Evolutionary conservation across 352 stramenopile genomes (phyloP).

Genomic region (Globisporangium uncinulatum): DNA sequence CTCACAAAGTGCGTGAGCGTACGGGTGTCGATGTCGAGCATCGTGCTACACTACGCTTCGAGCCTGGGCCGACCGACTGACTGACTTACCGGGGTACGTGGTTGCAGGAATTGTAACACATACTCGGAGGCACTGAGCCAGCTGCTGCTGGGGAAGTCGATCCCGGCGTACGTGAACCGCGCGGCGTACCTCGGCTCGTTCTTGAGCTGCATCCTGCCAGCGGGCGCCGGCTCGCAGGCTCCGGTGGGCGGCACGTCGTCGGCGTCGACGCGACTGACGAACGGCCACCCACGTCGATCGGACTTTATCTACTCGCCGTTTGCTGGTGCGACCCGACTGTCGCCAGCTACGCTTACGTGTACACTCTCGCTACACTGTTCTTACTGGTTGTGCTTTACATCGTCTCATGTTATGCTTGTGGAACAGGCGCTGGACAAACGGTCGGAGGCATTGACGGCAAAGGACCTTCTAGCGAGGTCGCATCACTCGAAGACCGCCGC

Average conservation of each 20-base stretch:
- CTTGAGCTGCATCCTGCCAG: conserved; percentile 72
- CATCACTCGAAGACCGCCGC: conserved; percentile 44
- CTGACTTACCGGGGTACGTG: background rate
- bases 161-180: conserved; percentile 91
- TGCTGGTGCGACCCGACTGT: conserved; percentile 27
- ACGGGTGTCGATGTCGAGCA: background rate
- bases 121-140: conserved; percentile 88
- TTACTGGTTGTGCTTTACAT: background rate
- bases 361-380: background rate
- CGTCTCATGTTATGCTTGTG: background rate
- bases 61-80: background rate
- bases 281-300: conserved; percentile 18
- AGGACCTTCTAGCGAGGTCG: conserved; percentile 6
- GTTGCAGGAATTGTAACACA: conserved; percentile 90
- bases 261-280: conserved; percentile 12
- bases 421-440: conserved; percentile 41
- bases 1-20: conserved; percentile 58
- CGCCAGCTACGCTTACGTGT: background rate
- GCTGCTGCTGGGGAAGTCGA: conserved; percentile 69
- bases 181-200: conserved; percentile 91
- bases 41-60: background rate
- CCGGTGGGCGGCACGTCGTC: conserved; percentile 34
- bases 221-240: conserved; percentile 43
- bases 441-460: conserved; percentile 12
- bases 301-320: conserved; percentile 55